A percentile compares a stretch with the other conserved stretches of the same genome.
These are phyloP conservation scores for Fomitopsis serialis DNA, from an alignment of 768 basidiomycete genomes.

Conservation along the genomic window DNA sequence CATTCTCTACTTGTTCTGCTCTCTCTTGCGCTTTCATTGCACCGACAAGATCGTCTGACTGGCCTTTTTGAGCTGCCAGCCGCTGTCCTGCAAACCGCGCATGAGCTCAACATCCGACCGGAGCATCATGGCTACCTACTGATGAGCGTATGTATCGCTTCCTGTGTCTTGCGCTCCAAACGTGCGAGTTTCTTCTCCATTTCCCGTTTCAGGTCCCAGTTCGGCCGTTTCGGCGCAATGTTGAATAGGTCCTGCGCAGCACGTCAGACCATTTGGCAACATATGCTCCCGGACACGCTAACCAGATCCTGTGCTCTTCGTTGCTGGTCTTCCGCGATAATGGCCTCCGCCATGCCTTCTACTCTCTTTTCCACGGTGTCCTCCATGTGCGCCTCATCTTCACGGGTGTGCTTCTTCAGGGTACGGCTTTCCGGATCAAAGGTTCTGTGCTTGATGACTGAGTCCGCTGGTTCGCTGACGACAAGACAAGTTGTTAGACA, in stretches of 20 bases:
- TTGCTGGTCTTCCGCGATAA: slow-evolving; percentile 84
- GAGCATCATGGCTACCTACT: slow-evolving; percentile 46
- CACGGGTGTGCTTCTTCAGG: slow-evolving; percentile 55
- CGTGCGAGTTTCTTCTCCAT: slow-evolving; percentile 86
- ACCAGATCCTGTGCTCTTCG: slow-evolving; percentile 86
- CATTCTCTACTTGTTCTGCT: slow-evolving; percentile 45
- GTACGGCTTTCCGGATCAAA: slow-evolving; percentile 89
- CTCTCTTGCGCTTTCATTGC: slow-evolving; percentile 78
- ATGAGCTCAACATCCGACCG: not conserved
- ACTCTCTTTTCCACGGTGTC: slow-evolving; percentile 90
- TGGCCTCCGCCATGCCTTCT: slow-evolving; percentile 76
- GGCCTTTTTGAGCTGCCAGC: slow-evolving; percentile 72
- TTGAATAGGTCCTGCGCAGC: slow-evolving; percentile 81
- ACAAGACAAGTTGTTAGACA: not conserved
- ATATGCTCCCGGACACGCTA: slow-evolving; percentile 17
- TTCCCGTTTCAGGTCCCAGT: slow-evolving; percentile 95
- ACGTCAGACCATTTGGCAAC: not conserved
- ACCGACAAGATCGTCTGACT: slow-evolving; percentile 74
- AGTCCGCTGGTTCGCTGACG: slow-evolving; percentile 25
- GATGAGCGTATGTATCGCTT: slow-evolving; percentile 88
- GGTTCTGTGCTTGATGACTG: slow-evolving; percentile 67
- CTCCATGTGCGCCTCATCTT: slow-evolving; percentile 46
- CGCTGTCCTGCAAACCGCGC: slow-evolving; percentile 53
- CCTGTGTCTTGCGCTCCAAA: slow-evolving; percentile 88
- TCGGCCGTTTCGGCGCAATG: slow-evolving; percentile 94